Percentiles rank a stretch among this genome's conserved stretches.
These are phyloP conservation scores for Trichophyton benhamiae DNA, from an alignment of 2,329 filamentous ascomycete species.

Conservation along the genomic window DNA sequence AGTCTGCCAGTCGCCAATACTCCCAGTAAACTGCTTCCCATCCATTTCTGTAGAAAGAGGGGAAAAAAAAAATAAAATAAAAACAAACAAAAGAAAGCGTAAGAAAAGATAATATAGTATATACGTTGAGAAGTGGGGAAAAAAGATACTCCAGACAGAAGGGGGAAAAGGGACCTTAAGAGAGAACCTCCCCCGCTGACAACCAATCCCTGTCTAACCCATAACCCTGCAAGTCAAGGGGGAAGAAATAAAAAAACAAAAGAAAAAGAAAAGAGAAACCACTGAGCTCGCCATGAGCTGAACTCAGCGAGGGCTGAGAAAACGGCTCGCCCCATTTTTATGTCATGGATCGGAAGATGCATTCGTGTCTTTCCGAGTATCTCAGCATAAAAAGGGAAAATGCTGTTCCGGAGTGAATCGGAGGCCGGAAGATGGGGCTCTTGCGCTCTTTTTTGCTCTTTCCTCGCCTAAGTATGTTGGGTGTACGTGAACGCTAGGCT, in stretches of 20 bases:
- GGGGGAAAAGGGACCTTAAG: not conserved
- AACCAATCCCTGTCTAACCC: not conserved
- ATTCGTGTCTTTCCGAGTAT: not conserved
- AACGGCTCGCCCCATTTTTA: not conserved
- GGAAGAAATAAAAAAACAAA: not conserved
- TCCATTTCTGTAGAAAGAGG: not conserved
- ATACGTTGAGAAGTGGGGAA: not conserved
- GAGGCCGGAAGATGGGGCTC: not conserved
- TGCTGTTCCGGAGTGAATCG: not conserved
- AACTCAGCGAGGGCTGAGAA: not conserved
- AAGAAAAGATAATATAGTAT: not conserved
- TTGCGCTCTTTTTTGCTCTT: not conserved
- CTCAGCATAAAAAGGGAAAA: not conserved
- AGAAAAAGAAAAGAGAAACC: not conserved
- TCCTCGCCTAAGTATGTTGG: not conserved
- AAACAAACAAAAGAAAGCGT: no score
- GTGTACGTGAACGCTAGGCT: not conserved
- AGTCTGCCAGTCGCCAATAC: not conserved
- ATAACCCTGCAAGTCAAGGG: not conserved
- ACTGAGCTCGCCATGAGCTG: not conserved
- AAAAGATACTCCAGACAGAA: not conserved
- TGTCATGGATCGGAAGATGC: not conserved
- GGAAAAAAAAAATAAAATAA: not conserved
- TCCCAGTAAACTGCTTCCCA: not conserved
- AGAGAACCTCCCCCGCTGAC: not conserved